These are phyloP conservation scores for Voacanga thouarsii DNA, from an alignment of 257 asterid species.

Conservation along the genomic window DNA sequence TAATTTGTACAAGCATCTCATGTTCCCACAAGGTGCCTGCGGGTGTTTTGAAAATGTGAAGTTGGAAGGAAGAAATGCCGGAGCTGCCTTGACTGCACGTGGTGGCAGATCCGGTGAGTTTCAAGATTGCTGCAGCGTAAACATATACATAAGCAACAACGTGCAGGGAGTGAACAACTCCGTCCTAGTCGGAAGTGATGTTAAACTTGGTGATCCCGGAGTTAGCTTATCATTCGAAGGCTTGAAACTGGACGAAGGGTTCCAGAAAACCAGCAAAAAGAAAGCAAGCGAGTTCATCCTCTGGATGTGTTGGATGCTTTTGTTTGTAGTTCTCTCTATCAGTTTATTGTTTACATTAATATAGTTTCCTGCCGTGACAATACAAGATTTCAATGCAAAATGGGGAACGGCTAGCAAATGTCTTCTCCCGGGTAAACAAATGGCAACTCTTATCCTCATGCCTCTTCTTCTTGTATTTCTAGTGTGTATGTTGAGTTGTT, in stretches of 20 bases:
- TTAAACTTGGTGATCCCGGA: constrained; percentile 66
- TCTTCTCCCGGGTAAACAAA: background rate
- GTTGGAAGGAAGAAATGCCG: constrained; percentile 28
- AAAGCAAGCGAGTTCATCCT: constrained; percentile 24
- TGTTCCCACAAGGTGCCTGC: constrained; percentile 12
- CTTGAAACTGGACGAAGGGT: constrained; percentile 52
- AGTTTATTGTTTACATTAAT: constrained; percentile 14
- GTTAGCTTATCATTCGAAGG: constrained; percentile 47
- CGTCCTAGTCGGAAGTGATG: constrained; percentile 57
- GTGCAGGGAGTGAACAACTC: constrained; percentile 77
- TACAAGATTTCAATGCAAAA: too few relatives aligned
- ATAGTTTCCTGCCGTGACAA: background rate
- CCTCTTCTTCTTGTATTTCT: background rate
- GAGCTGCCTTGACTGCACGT: constrained; percentile 17
- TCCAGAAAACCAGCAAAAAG: constrained; percentile 29
- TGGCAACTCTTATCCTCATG: background rate
- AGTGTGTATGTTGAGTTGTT: background rate
- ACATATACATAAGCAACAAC: constrained; percentile 65
- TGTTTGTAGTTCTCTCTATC: constrained; percentile 26
- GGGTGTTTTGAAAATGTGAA: constrained; percentile 26
- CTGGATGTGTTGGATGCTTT: constrained; percentile 18
- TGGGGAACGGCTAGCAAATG: background rate
- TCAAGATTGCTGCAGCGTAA: constrained; percentile 11
- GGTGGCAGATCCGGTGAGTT: background rate
- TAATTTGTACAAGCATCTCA: constrained; percentile 2